phyloP scores from a whole-genome alignment of 2,329 filamentous ascomycete species.

The Diplodia intermedia region DNA sequence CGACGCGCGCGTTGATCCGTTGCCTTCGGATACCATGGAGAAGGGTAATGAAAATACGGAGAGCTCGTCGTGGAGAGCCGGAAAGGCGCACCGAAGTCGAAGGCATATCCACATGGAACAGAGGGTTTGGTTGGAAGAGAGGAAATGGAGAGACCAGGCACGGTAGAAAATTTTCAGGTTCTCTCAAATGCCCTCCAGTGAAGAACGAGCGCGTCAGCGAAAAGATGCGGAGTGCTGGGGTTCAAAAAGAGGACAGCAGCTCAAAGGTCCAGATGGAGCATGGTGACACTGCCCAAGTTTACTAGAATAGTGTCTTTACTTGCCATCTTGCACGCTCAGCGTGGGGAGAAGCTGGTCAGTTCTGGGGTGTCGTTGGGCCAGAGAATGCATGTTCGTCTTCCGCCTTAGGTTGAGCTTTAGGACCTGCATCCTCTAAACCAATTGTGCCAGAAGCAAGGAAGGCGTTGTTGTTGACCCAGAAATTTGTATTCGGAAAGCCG shows the following conservation, averaged over 20 bases:
- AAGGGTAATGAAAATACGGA: background rate
- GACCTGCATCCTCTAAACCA: background rate
- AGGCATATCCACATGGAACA: background rate
- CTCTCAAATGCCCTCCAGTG: background rate
- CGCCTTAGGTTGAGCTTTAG: conserved; percentile 5
- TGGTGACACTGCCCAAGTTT: background rate
- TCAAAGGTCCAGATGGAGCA: background rate
- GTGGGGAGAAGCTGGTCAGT: background rate
- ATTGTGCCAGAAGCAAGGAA: background rate
- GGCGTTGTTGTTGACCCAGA: background rate
- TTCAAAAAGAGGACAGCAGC: background rate
- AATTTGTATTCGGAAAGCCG: background rate
- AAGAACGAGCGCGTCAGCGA: background rate
- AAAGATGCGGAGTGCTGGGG: background rate
- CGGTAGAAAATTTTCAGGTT: background rate
- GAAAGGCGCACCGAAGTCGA: background rate
- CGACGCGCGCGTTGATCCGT: background rate
- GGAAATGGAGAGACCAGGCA: background rate
- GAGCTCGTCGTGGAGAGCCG: background rate
- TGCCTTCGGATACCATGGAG: no score
- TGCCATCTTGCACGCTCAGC: background rate
- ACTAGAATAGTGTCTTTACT: background rate
- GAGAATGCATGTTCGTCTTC: background rate
- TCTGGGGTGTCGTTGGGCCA: background rate
- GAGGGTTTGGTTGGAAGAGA: background rate